Evolutionary conservation across 192 early-diverging fungal genomes (phyloP), one percentile per base, ranked within the genome.

Genomic region (Lunasporangiospora selenospora): DNA sequence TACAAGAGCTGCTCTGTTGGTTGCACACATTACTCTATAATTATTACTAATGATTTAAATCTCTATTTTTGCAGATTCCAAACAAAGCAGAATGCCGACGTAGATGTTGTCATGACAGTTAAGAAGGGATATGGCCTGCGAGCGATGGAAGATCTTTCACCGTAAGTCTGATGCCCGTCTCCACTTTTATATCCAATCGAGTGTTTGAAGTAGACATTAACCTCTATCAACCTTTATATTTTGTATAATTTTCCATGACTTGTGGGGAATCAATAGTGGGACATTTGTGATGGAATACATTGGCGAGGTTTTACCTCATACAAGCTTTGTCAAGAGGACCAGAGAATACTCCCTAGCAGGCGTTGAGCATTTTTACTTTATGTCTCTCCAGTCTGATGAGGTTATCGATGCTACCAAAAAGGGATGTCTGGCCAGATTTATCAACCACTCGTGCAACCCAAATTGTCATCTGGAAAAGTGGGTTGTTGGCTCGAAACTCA

Each of bases 401-500:
- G 85, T 96, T 42, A 97, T 99, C 53, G 98, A 99, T 67, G 98
- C 98, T 12, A 94, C 90, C 6, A 86, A 89, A 52, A 93, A 89
- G 52, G 98, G 98, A 15, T 95, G 94, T 55, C 79, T 95, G 29
- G 92, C 96, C 23, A 87, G 98, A 23, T 99, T 98, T 63, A 95
- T 99, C 77, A 99, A 99, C 78, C 98, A 99, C 76, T 93, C 91
- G 55, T 99, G 98, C 78, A 84, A 85, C 27, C 95, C 98, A 19
- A 99, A 99, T 75, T 95, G 95, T 61, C 91, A 88, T 43, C 77
- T 95, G 44, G 93, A 97, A 57, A 99, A 98, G 67, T 99, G 98
- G 98, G 89, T 98, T 41, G 94, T 99, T 31, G 93, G 90, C 9
- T 83, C 87, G 9, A 88, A 87, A 26, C 82, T 93, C 41, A 85